A percentile compares a stretch with the other conserved stretches of the same genome.
phyloP scores from a whole-genome alignment of 164 flowering plant genomes.

The Cinnamomum chago region DNA sequence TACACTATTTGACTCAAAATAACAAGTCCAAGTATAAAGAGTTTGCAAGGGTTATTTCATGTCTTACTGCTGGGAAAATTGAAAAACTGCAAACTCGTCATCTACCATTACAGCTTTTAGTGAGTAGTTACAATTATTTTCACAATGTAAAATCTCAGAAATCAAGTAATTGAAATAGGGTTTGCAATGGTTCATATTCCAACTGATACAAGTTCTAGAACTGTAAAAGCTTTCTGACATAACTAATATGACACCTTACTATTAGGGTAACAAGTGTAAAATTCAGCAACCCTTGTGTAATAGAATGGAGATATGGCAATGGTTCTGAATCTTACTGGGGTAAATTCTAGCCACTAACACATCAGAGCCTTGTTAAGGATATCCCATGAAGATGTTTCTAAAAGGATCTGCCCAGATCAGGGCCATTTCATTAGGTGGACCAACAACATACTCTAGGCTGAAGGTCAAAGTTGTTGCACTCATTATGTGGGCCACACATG shows the following conservation, averaged over 20 bases:
- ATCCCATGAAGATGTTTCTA: not conserved
- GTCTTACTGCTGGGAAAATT: too few relatives aligned
- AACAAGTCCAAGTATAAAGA: not conserved
- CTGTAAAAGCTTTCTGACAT: too few relatives aligned
- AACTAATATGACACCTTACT: not conserved
- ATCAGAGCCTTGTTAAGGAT: not conserved
- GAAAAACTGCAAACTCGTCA: too few relatives aligned
- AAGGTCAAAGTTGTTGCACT: not conserved
- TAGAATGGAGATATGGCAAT: not conserved
- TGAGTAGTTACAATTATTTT: too few relatives aligned
- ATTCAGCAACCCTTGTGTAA: not conserved
- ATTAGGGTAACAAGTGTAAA: not conserved
- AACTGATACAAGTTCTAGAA: too few relatives aligned
- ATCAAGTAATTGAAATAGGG: not conserved
- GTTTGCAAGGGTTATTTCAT: not conserved
- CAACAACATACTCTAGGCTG: not conserved
- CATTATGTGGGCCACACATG: not conserved
- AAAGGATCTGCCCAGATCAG: not conserved
- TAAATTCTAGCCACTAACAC: too few relatives aligned
- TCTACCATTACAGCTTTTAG: too few relatives aligned
- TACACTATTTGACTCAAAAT: not conserved
- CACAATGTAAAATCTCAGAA: not conserved
- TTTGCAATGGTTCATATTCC: not conserved
- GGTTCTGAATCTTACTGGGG: not conserved
- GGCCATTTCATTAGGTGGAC: not conserved